A percentile compares a stretch with the other conserved stretches of the same genome.
phyloP scores from a whole-genome alignment of 2,329 filamentous ascomycete species.

The Tolypocladium pustulatum region DNA sequence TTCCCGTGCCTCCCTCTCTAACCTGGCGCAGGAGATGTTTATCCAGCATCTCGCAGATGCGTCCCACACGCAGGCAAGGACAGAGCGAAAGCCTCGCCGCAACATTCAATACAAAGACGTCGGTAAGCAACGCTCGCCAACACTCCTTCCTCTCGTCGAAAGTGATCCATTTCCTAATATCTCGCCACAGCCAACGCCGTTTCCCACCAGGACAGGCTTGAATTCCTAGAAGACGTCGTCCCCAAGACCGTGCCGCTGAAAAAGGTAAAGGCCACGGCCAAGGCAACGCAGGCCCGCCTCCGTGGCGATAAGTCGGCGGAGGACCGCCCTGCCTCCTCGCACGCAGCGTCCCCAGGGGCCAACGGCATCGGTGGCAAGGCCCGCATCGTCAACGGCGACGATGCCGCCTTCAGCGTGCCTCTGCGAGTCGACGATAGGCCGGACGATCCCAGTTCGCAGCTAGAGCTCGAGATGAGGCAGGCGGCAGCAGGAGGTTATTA shows the following conservation, averaged over 20 bases:
- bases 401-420: conserved; percentile 9
- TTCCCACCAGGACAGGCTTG: conserved; percentile 80
- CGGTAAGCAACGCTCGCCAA: conserved; percentile 35
- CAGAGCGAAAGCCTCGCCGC: conserved; percentile 81
- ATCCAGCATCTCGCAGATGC: conserved; percentile 83
- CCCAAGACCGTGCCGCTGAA: conserved; percentile 78
- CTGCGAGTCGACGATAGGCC: conserved; percentile 13
- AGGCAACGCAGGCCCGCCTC: conserved; percentile 35
- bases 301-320: conserved; percentile 26
- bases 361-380: conserved; percentile 17
- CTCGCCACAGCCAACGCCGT: conserved; percentile 61
- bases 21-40: conserved; percentile 68
- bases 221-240: conserved; percentile 86
- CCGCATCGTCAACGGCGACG: conserved; percentile 18
- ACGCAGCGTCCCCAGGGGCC: conserved; percentile 13
- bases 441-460: conserved; percentile 39
- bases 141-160: neutral
- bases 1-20: conserved; percentile 1
- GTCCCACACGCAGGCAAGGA: conserved; percentile 77
- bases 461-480: conserved; percentile 45
- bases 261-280: conserved; percentile 58
- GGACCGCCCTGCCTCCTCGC: conserved; percentile 11
- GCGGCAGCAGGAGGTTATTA: conserved; percentile 17
- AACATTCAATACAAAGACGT: conserved; percentile 96
- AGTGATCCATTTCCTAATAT: conserved; percentile 1